Evolutionary conservation across 2,329 filamentous ascomycete species (phyloP).

Genomic region (Phyllosticta capitalensis): DNA sequence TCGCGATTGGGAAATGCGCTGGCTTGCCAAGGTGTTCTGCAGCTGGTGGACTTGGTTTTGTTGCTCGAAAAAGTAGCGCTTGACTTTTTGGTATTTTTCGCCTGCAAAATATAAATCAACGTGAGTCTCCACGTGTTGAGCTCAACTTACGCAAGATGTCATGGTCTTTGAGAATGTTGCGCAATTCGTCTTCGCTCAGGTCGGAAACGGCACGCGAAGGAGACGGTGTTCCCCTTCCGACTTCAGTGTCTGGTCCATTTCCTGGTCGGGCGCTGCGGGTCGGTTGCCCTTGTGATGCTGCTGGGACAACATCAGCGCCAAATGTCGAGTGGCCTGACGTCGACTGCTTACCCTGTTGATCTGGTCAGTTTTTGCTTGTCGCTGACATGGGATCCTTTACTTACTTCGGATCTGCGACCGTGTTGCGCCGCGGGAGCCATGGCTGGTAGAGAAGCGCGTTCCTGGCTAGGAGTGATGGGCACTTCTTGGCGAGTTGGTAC

Average conservation of each 20-base stretch:
- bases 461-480: conserved; percentile 2
- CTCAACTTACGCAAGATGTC: conserved; percentile 36
- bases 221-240: conserved; percentile 37
- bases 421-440: conserved; percentile 5
- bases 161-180: conserved; percentile 40
- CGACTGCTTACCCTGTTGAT: not conserved
- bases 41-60: conserved; percentile 83
- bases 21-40: conserved; percentile 95
- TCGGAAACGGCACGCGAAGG: conserved; percentile 31
- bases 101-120: conserved; percentile 42
- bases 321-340: conserved; percentile 25
- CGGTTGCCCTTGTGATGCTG: conserved; percentile 35
- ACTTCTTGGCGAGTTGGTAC: conserved; percentile 17
- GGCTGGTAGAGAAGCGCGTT: not conserved
- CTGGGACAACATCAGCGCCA: conserved; percentile 36
- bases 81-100: conserved; percentile 95
- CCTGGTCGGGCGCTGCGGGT: conserved; percentile 30
- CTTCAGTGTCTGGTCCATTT: conserved; percentile 22
- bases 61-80: conserved; percentile 93
- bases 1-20: conserved; percentile 86
- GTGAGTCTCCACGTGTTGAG: too few species aligned
- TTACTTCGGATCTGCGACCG: conserved; percentile 4
- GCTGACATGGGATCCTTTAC: conserved; percentile 17
- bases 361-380: not conserved
- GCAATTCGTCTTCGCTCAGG: conserved; percentile 39